These are phyloP conservation scores for Malus domestica DNA, from an alignment of 306 rosid genomes.

Conservation along the genomic window DNA sequence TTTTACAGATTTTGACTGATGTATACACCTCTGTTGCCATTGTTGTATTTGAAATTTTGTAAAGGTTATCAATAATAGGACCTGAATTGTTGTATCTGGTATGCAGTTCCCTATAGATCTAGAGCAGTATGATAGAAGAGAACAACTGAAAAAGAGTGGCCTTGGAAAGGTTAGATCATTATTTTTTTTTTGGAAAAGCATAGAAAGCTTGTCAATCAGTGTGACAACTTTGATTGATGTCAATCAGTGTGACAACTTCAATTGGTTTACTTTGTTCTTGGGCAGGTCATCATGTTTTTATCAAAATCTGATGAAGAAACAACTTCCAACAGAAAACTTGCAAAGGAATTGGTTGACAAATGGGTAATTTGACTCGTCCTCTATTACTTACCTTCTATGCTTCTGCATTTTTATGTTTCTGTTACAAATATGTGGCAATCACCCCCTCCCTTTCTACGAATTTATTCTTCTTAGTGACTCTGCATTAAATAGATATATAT, in stretches of 20 bases:
- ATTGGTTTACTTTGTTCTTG: constrained; percentile 11
- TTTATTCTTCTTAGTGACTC: background rate
- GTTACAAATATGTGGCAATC: background rate
- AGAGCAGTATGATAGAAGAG: constrained; percentile 86
- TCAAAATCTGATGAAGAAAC: constrained; percentile 95
- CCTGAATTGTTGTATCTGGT: constrained; percentile 22
- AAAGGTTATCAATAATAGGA: background rate
- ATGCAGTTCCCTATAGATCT: constrained; percentile 86
- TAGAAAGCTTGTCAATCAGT: background rate
- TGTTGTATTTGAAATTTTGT: constrained; percentile 7
- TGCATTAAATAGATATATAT: background rate
- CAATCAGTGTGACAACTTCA: background rate
- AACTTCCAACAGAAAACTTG: constrained; percentile 69
- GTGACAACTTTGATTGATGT: background rate
- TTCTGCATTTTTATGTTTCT: background rate
- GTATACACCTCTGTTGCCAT: constrained; percentile 31
- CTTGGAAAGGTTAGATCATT: constrained; percentile 72
- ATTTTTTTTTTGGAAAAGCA: background rate
- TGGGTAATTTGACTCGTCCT: constrained; percentile 49
- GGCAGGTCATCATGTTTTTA: constrained; percentile 86
- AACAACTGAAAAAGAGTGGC: constrained; percentile 93
- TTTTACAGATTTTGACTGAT: constrained; percentile 79
- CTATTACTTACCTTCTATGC: background rate
- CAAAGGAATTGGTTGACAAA: constrained; percentile 89
- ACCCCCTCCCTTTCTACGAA: background rate